Evolutionary conservation across 768 basidiomycete genomes (phyloP).

Genomic region (Scleroderma bovista): DNA sequence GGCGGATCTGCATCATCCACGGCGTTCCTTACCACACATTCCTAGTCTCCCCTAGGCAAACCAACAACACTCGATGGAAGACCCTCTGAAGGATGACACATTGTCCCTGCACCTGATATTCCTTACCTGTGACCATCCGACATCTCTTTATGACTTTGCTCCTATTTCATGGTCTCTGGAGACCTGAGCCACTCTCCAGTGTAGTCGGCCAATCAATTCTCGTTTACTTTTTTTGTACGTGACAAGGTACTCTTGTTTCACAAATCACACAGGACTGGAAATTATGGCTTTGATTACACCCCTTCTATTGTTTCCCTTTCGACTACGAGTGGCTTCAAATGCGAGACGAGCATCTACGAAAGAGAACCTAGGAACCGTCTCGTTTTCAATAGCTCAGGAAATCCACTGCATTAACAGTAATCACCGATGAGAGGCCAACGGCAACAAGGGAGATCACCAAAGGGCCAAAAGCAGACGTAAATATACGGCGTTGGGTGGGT

Average conservation of each 20-base stretch:
- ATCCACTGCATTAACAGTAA: constrained; percentile 14
- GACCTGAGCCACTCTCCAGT: too few relatives aligned
- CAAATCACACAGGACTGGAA: constrained; percentile 61
- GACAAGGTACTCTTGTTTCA: constrained; percentile 22
- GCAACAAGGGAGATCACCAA: constrained; percentile 81
- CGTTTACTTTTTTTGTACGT: too few relatives aligned
- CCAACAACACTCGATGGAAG: too few relatives aligned
- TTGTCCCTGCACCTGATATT: too few relatives aligned
- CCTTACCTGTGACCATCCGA: too few relatives aligned
- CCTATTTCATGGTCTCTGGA: too few relatives aligned
- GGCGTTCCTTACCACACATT: too few relatives aligned
- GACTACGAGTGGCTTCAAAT: constrained; percentile 74
- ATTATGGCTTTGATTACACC: constrained; percentile 88
- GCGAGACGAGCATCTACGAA: constrained; percentile 77
- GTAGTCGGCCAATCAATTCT: too few relatives aligned
- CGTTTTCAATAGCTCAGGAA: background rate
- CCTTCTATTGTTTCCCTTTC: constrained; percentile 83
- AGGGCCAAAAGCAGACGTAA: constrained; percentile 40
- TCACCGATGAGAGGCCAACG: constrained; percentile 84
- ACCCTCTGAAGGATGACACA: too few relatives aligned
- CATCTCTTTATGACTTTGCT: too few relatives aligned
- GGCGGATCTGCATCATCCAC: too few relatives aligned
- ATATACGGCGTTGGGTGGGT: constrained; percentile 1
- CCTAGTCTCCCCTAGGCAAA: too few relatives aligned
- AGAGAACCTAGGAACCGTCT: constrained; percentile 41